Percentiles rank a stretch among this genome's conserved stretches.
Conservation (phyloP, 164 flowering plant genomes). For the Malania oleifera region DNA sequence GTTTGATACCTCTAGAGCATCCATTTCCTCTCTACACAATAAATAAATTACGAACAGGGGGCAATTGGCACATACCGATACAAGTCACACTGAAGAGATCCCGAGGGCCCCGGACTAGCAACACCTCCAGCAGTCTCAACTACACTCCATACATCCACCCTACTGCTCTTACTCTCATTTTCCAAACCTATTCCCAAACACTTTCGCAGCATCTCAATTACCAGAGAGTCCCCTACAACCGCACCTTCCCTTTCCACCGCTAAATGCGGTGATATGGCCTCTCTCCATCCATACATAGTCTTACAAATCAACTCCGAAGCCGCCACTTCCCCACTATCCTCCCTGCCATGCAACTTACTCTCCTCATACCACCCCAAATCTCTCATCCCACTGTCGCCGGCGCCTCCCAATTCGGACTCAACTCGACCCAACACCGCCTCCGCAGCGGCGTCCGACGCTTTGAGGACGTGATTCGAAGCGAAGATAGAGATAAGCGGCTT, state of each 20-base stretch:
- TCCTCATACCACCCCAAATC: constrained; percentile 48
- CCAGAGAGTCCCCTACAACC: constrained; percentile 38
- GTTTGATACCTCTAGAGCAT: too few relatives aligned
- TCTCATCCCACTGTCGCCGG: constrained; percentile 25
- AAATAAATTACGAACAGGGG: too few relatives aligned
- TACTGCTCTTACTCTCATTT: constrained; percentile 13
- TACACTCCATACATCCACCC: constrained; percentile 35
- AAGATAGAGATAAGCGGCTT: constrained; percentile 20
- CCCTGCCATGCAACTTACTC: constrained; percentile 19
- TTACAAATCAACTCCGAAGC: constrained; percentile 51
- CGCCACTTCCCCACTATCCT: constrained; percentile 20
- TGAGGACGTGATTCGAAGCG: constrained; percentile 55
- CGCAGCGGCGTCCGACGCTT: constrained; percentile 42
- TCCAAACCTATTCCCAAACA: constrained; percentile 34
- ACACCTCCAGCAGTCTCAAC: constrained; percentile 98
- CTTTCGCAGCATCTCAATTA: constrained; percentile 49
- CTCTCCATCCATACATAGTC: constrained; percentile 80
- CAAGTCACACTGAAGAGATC: constrained; percentile 86
- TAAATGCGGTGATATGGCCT: constrained; percentile 91
- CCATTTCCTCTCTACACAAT: too few relatives aligned
- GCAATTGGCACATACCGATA: constrained; percentile 47
- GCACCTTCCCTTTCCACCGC: constrained; percentile 79
- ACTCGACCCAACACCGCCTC: constrained; percentile 11
- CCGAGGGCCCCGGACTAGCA: constrained; percentile 94
- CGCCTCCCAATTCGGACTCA: constrained; percentile 5